Base-by-base conservation (phyloP, 108 stramenopile species). In the Cyclotella cryptica region DNA sequence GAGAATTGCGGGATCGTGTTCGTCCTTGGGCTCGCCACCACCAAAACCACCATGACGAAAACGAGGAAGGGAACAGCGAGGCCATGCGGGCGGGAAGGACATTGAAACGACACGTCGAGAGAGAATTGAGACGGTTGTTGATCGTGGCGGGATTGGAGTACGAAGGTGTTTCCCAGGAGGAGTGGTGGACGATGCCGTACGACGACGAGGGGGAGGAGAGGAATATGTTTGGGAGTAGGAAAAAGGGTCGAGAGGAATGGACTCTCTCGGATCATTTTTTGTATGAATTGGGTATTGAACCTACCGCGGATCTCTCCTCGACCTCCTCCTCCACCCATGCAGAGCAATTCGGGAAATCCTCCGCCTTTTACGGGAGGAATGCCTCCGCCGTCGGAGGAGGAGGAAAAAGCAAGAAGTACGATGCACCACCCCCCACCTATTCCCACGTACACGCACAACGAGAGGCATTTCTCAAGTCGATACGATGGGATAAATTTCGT, bases 131-230 rank as follows among this genome's bases (percentile, higher is more conserved):
- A 21, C 79, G 84, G 47, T 60, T 95, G 64, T 58, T 95, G 22
- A 78, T 47, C 18, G 77, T 92, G 27, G 90, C 93, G n/a, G 90
- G 90, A 45, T 72, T 92, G 78, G 76, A 88, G 27, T 17, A 68
- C 61, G 51, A 24, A 39, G n/a, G 39, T 53, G 14, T n/a, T n/a
- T n/a, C 6, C 28, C 6, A 0, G 28, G 61, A 60, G 27, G 41
- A 59, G 8, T 35, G 35, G 8, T 35, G 35, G 35, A 35, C 35
- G 35, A 35, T 35, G n/a, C n/a, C n/a, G n/a, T n/a, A n/a, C n/a
- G n/a, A n/a, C 35, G 35, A 60, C 10, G 26, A 47, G 3, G 9
- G 27, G 4, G 8, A 0, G 10, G 19, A 59, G 14, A 15, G 40
- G 9, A 15, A 26, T 29, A 0, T 22, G 0, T 22, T 30, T 52